Evolutionary conservation across 2,329 filamentous ascomycete genomes (phyloP).

Genomic region (Trichoderma aggressivum): DNA sequence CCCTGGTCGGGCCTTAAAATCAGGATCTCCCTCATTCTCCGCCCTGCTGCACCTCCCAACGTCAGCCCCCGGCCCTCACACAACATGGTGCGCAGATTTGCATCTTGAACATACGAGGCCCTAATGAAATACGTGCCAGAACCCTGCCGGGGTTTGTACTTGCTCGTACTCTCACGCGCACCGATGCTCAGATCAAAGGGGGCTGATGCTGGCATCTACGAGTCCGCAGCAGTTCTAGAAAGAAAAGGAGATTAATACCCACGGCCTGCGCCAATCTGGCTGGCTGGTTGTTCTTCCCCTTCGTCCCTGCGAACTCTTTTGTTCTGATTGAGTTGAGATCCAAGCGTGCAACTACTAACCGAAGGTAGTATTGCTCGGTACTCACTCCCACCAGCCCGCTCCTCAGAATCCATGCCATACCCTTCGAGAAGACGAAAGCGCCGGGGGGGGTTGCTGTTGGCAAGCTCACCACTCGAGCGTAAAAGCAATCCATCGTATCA

Average conservation of each 20-base stretch:
- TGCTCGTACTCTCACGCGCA: neutral
- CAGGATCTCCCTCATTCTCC: slow-evolving; percentile 13
- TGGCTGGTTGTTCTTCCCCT: neutral
- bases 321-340: slow-evolving; percentile 6
- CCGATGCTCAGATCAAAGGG: neutral
- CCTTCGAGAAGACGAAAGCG: neutral
- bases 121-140: neutral
- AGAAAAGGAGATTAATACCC: neutral
- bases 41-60: slow-evolving; percentile 1
- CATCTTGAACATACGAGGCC: slow-evolving; percentile 6
- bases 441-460: neutral
- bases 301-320: neutral
- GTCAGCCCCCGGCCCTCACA: neutral
- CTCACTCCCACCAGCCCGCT: neutral
- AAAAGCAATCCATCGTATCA: neutral
- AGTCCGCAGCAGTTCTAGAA: neutral
- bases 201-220: neutral
- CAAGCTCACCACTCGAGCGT: neutral
- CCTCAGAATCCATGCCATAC: neutral
- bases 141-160: neutral
- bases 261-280: slow-evolving; percentile 10
- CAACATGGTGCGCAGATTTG: slow-evolving; percentile 13
- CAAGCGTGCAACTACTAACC: neutral
- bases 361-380: neutral
- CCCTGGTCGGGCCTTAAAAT: slow-evolving; percentile 10